Percentiles rank a stretch among this genome's conserved stretches.
These are phyloP conservation scores for Xylaria telfairii DNA, from an alignment of 495 filamentous ascomycete species.

Conservation along the genomic window DNA sequence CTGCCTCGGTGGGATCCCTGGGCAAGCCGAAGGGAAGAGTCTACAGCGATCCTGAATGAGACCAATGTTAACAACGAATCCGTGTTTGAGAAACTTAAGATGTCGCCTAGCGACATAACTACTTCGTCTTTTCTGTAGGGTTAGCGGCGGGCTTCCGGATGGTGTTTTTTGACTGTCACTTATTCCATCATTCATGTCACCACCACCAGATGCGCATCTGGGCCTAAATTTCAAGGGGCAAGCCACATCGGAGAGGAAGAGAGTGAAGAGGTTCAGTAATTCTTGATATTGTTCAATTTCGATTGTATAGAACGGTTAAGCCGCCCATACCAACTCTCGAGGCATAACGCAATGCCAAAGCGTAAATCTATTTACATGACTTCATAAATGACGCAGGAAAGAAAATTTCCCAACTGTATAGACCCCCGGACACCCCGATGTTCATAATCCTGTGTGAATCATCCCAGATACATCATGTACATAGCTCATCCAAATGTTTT, in stretches of 20 bases:
- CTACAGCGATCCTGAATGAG: neutral
- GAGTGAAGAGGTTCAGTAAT: neutral
- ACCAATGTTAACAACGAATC: neutral
- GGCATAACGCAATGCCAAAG: neutral
- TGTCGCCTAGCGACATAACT: neutral
- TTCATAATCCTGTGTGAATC: neutral
- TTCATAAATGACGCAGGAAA: neutral
- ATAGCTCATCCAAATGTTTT: conserved; percentile 1
- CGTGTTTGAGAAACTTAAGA: neutral
- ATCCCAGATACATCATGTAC: neutral
- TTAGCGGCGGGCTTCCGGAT: neutral
- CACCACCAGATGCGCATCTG: neutral
- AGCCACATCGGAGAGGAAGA: neutral
- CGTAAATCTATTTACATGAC: conserved; percentile 20
- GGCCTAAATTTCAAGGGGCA: neutral
- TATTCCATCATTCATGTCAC: neutral
- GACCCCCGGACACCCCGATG: neutral
- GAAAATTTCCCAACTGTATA: neutral
- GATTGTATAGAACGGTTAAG: neutral
- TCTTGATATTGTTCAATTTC: neutral
- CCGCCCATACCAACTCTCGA: neutral
- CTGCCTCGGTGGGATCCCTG: too few relatives aligned
- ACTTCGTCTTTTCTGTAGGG: neutral
- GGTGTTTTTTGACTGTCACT: neutral
- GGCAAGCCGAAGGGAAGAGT: too few relatives aligned